Percentiles rank a stretch among this genome's conserved stretches.
phyloP scores from a whole-genome alignment of 345 rosid species.

The Toxicodendron radicans region DNA sequence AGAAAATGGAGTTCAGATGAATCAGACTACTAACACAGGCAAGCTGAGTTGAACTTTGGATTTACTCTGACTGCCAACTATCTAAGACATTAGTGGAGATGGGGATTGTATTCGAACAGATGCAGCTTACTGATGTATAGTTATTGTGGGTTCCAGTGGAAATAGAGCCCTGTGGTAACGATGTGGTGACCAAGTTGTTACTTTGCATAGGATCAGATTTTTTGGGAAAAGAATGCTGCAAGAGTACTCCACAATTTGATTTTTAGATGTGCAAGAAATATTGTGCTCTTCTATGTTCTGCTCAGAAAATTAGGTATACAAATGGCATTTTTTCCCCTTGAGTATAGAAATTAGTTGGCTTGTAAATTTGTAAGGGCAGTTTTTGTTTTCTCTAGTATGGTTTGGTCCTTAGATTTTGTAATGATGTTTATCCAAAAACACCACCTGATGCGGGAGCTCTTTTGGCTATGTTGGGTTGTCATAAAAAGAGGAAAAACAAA shows the following conservation, averaged over 20 bases:
- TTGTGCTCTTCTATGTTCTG: background rate
- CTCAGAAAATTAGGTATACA: constrained; percentile 3
- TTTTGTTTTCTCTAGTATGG: background rate
- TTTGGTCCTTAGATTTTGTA: background rate
- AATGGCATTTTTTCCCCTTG: constrained; percentile 19
- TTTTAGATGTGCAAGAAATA: constrained; percentile 6
- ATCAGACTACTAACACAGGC: constrained; percentile 27
- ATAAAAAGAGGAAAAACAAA: background rate
- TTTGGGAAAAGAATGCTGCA: constrained; percentile 30
- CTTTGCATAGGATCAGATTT: constrained; percentile 17
- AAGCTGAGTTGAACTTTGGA: constrained; percentile 20
- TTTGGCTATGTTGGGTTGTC: background rate
- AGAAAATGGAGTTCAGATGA: constrained; percentile 45
- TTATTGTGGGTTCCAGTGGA: constrained; percentile 12
- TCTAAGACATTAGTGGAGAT: background rate
- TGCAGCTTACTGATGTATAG: constrained; percentile 5
- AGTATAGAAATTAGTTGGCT: constrained; percentile 33
- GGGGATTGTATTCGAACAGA: background rate
- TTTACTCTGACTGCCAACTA: background rate
- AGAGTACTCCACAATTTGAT: background rate
- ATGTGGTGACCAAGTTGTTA: constrained; percentile 12
- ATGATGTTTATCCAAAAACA: background rate
- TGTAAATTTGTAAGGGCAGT: constrained; percentile 24
- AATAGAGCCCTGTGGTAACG: constrained; percentile 10
- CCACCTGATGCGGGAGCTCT: background rate